Conservation (phyloP, 768 basidiomycete species). For the Candolleomyces eurysporus region DNA sequence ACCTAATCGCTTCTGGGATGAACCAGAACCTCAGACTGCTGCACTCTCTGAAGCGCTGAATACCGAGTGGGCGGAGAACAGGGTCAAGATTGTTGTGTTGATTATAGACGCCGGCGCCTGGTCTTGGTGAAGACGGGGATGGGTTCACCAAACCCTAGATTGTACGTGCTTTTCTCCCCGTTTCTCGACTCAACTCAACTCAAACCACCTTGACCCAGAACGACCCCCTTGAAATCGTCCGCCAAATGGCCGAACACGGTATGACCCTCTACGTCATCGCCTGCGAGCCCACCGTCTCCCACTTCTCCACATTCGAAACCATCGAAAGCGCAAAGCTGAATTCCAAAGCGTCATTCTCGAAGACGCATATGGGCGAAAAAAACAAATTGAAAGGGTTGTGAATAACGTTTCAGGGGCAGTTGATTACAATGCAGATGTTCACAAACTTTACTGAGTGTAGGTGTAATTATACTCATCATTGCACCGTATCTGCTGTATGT, state of each 20-base stretch:
- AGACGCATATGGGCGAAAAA: conserved; percentile 23
- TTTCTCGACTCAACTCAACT: not conserved
- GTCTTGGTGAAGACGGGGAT: conserved; percentile 53
- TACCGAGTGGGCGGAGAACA: conserved; percentile 47
- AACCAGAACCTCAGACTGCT: conserved; percentile 57
- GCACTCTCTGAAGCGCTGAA: conserved; percentile 48
- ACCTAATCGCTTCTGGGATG: conserved; percentile 31
- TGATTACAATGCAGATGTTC: too few relatives aligned
- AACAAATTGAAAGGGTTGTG: conserved; percentile 17
- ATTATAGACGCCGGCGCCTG: conserved; percentile 60
- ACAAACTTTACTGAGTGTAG: too few relatives aligned
- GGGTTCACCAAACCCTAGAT: conserved; percentile 29
- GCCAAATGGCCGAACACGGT: conserved; percentile 48
- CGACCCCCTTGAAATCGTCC: conserved; percentile 27
- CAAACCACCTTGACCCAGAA: conserved; percentile 8
- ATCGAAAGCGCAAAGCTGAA: conserved; percentile 27
- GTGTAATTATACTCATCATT: too few relatives aligned
- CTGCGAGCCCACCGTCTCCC: conserved; percentile 44
- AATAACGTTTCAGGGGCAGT: not conserved
- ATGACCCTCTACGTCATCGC: conserved; percentile 58
- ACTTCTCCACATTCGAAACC: conserved; percentile 23
- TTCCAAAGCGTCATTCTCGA: conserved; percentile 24
- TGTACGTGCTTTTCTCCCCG: conserved; percentile 16
- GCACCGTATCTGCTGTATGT: too few relatives aligned
- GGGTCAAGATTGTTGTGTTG: conserved; percentile 52